Conservation (phyloP, 2,329 filamentous ascomycete species). For the Neonectria sp. region DNA sequence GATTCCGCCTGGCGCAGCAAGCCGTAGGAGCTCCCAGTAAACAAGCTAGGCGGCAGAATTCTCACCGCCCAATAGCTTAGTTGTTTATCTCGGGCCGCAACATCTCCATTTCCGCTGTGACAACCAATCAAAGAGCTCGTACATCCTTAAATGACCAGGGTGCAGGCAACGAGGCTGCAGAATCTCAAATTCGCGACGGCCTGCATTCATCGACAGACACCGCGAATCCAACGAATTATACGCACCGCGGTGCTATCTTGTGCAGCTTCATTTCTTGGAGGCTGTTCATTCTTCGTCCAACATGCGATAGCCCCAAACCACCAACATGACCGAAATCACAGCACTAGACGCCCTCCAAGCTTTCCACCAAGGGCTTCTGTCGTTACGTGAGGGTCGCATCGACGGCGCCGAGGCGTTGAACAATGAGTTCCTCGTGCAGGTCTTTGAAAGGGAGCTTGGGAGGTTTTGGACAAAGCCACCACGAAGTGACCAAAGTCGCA, state of each 20-base stretch:
- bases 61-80: slow-evolving; percentile 50
- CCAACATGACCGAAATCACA: slow-evolving; percentile 80
- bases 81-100: slow-evolving; percentile 49
- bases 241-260: slow-evolving; percentile 44
- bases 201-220: slow-evolving; percentile 42
- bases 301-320: slow-evolving; percentile 63
- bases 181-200: slow-evolving; percentile 50
- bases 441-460: slow-evolving; percentile 81
- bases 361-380: slow-evolving; percentile 88
- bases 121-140: slow-evolving; percentile 46
- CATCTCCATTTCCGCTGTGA: slow-evolving; percentile 36
- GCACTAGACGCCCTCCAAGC: slow-evolving; percentile 84
- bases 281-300: slow-evolving; percentile 45
- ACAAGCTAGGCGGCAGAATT: slow-evolving; percentile 51
- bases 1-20: background rate
- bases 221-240: slow-evolving; percentile 40
- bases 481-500: slow-evolving; percentile 83
- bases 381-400: slow-evolving; percentile 78
- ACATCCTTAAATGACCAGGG: slow-evolving; percentile 39
- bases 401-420: slow-evolving; percentile 76
- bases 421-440: slow-evolving; percentile 77
- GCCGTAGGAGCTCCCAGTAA: slow-evolving; percentile 28
- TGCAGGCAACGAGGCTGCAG: slow-evolving; percentile 52
- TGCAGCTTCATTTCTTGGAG: slow-evolving; percentile 39
- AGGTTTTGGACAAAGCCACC: slow-evolving; percentile 81